Percentiles rank a stretch among this genome's conserved stretches.
Conservation (phyloP, 2,329 filamentous ascomycete genomes). For the Trichoderma semiorbis region DNA sequence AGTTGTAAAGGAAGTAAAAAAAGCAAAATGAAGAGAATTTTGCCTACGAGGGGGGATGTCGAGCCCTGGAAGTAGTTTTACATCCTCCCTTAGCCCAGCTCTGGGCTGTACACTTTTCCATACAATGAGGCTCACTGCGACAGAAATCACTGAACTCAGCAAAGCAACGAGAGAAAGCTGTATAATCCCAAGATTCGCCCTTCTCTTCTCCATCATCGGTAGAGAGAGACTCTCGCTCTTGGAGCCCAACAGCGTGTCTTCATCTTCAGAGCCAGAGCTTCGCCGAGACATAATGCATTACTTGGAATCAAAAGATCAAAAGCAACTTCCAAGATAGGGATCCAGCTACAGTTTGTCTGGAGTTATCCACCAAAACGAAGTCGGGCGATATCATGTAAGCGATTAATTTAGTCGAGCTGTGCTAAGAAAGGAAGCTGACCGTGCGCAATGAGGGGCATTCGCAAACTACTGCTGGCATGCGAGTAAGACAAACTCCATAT, state of each 20-base stretch:
- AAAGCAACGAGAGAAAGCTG: neutral
- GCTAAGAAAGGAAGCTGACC: neutral
- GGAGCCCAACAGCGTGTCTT: slow-evolving; percentile 1
- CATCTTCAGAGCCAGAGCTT: slow-evolving; percentile 9
- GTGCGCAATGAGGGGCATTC: neutral
- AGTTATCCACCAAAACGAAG: neutral
- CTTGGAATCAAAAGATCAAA: neutral
- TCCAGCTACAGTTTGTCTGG: neutral
- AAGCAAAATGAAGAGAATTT: neutral
- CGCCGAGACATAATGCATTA: slow-evolving; percentile 8
- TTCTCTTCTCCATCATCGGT: neutral
- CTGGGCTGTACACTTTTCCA: neutral
- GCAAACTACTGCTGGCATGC: neutral
- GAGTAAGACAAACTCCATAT: neutral
- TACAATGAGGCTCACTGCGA: slow-evolving; percentile 1
- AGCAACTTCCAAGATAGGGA: neutral
- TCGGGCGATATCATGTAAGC: neutral
- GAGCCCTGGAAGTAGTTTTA: neutral
- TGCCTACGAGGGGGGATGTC: slow-evolving; percentile 7
- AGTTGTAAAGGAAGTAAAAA: neutral
- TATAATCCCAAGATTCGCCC: neutral
- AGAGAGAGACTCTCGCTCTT: slow-evolving; percentile 2
- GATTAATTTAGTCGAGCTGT: neutral
- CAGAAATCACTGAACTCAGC: neutral
- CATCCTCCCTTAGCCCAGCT: neutral